Evolutionary conservation across 768 basidiomycete species (phyloP), one percentile per base, ranked within the genome.

Genomic region (Tylopilus plumbeoviolaceoides): DNA sequence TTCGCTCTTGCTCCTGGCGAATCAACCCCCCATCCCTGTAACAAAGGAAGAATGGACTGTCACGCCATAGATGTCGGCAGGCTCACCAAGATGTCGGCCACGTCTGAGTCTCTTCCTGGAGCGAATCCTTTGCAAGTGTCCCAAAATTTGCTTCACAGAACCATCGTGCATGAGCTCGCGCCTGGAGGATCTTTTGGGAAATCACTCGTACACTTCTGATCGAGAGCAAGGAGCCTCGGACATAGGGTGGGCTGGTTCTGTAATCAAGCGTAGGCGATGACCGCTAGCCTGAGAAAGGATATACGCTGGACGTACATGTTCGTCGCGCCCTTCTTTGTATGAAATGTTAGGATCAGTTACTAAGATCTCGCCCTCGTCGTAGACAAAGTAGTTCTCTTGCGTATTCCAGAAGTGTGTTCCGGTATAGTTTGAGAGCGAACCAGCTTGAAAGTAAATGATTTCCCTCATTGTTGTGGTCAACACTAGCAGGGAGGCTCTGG

Each of bases 341-440:
- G 88, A 89, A 44, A 86, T 70, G 55, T 77, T 75, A 60, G 80
- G 73, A 51, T 79, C 74, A 35, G 80, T 70, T 30, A 74, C 51
- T 5, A 76, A 60, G 21, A 77, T 75, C 49, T 75, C 72, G 36
- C 66, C 68, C 44, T 76, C 76, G 20, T 73, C 72, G 54, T 78
- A 78, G 0, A 74, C 72, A 58, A 85, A 78, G 65, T 90, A 90
- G 56, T 69, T 76, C 65, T 89, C 84, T 66, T 90, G 88, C 1
- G 85, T 78, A 61, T 90, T 90, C 87, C 87, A 91, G 59, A 88
- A 90, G 61, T 91, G 89, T 0, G 87, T 81, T 43, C 87, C 87
- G 18, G 78, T 68, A 62, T 83, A 82, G 62, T 91, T 90, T 18
- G 88, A 76, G 41, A 79, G 61, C 31, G 73, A 65, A 50, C 88